Evolutionary conservation across 768 basidiomycete genomes (phyloP).

Genomic region (Boletus sp.): DNA sequence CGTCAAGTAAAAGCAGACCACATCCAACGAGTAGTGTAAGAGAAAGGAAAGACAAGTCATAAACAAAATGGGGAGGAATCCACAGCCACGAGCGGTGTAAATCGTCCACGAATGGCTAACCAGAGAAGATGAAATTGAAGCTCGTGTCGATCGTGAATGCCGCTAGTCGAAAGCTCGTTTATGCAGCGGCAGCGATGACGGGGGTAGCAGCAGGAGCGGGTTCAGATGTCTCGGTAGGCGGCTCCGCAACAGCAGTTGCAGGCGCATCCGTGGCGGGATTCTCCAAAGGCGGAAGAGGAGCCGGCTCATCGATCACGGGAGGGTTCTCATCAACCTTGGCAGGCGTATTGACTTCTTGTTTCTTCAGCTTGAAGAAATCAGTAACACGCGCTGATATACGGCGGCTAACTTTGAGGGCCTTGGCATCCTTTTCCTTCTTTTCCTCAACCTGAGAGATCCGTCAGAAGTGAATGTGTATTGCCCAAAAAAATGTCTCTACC

Average conservation of each 20-base stretch:
- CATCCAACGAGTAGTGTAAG: constrained; percentile 57
- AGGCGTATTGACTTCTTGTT: constrained; percentile 58
- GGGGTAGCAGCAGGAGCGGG: constrained; percentile 51
- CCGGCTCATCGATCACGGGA: constrained; percentile 81
- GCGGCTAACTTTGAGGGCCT: constrained; percentile 66
- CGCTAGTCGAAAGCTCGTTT: constrained; percentile 31
- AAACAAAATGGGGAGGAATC: constrained; percentile 33
- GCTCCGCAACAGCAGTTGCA: constrained; percentile 33
- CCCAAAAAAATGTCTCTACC: constrained; percentile 30
- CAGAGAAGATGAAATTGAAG: constrained; percentile 31
- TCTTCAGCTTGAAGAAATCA: constrained; percentile 78
- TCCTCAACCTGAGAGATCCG: constrained; percentile 36
- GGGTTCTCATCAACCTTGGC: constrained; percentile 88
- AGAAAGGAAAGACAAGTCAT: constrained; percentile 31
- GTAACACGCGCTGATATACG: constrained; percentile 81
- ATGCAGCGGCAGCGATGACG: constrained; percentile 79
- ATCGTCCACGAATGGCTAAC: constrained; percentile 39
- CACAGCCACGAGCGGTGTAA: constrained; percentile 37
- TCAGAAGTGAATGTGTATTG: not conserved
- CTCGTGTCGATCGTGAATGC: constrained; percentile 46
- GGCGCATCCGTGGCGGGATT: constrained; percentile 58
- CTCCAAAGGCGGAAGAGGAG: constrained; percentile 81
- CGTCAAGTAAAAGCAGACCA: constrained; percentile 56
- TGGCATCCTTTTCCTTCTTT: constrained; percentile 48
- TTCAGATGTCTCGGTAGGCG: constrained; percentile 33